Evolutionary conservation across 495 filamentous ascomycete genomes (phyloP).

Genomic region (Tuber magnatum): DNA sequence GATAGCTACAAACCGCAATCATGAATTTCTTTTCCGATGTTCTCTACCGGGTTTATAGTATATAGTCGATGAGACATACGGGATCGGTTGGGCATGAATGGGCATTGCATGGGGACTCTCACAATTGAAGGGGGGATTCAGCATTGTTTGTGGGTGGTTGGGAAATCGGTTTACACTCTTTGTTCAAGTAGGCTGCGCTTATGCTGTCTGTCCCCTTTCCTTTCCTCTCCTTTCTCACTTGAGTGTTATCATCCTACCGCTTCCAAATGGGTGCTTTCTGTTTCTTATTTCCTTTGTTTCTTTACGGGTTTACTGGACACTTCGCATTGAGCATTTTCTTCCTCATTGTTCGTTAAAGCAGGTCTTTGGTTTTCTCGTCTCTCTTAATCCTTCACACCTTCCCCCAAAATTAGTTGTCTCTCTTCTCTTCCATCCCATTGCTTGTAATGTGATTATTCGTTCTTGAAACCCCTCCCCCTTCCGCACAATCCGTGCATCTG

Average conservation of each 20-base stretch:
- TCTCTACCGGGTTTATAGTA: background rate
- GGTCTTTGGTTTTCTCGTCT: background rate
- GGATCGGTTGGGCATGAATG: background rate
- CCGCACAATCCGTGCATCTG: background rate
- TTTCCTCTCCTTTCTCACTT: conserved; percentile 17
- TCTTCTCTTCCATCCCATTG: background rate
- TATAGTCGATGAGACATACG: background rate
- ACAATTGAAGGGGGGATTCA: background rate
- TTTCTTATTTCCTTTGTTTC: conserved; percentile 2
- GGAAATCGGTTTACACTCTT: background rate
- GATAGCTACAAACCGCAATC: background rate
- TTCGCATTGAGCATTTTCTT: background rate
- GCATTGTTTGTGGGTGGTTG: background rate
- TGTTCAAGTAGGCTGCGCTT: conserved; percentile 7
- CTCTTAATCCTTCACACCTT: background rate
- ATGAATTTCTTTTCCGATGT: conserved; percentile 5
- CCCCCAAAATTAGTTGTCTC: background rate
- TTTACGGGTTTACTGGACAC: conserved; percentile 6
- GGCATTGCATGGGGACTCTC: background rate
- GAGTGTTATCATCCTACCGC: conserved; percentile 23
- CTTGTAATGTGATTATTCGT: background rate
- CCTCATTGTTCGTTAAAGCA: background rate
- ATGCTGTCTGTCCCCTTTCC: conserved; percentile 19
- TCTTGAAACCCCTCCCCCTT: background rate
- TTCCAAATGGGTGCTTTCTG: conserved; percentile 30